Conservation (phyloP, 768 basidiomycete genomes). For the Suillus fuscotomentosus region DNA sequence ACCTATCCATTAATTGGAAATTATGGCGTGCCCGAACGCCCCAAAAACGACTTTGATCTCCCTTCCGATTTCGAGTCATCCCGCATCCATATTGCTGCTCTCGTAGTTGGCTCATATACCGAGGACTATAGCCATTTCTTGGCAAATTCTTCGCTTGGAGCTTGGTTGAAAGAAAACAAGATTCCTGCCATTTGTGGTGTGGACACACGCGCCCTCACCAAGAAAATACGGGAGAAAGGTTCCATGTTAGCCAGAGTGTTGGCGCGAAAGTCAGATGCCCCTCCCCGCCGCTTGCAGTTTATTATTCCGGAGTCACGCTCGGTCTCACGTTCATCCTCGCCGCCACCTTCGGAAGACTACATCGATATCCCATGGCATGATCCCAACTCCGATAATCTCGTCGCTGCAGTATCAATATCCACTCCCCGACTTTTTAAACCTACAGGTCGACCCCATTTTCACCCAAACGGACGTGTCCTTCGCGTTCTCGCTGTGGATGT, state of each 20-base stretch:
- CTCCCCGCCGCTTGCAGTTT: conserved; percentile 35
- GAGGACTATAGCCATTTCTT: conserved; percentile 94
- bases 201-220: conserved; percentile 95
- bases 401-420: conserved; percentile 80
- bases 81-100: conserved; percentile 88
- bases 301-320: conserved; percentile 37
- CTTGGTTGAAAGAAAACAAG: conserved; percentile 94
- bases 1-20: conserved; percentile 98
- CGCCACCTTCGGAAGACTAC: conserved; percentile 82
- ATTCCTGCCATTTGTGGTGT: conserved; percentile 95
- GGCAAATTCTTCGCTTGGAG: conserved; percentile 79
- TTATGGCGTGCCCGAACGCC: conserved; percentile 89
- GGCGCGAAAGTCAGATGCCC: conserved; percentile 52
- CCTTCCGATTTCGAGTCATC: conserved; percentile 90
- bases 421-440: conserved; percentile 70
- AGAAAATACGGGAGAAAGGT: conserved; percentile 93
- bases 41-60: conserved; percentile 47
- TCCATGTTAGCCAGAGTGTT: conserved; percentile 87
- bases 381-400: conserved; percentile 87
- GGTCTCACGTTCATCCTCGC: conserved; percentile 50
- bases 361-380: conserved; percentile 80
- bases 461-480: conserved; percentile 77
- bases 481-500: conserved; percentile 93
- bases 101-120: conserved; percentile 93
- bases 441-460: conserved; percentile 50